Evolutionary conservation across 1,139 yeast genomes (phyloP), one percentile per base, ranked within the genome.

Genomic region (Komagataea norvegica): DNA sequence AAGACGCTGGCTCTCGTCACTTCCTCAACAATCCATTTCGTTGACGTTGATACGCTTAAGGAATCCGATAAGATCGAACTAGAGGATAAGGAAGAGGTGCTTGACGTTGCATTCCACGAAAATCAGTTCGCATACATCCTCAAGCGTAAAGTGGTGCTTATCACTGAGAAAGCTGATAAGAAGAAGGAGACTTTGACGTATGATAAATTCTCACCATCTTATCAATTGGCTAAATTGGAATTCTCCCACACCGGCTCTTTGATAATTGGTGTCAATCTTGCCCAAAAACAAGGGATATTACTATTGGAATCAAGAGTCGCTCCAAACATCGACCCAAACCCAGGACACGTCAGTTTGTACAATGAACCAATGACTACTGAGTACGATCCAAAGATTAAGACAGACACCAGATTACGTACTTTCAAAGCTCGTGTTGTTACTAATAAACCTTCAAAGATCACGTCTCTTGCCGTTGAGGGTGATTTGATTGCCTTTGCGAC

Each of bases 401-500:
- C 38, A 9, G 37, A 29, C 13, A 26, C 36, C 5, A 32, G 40
- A 13, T 31, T 47, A 9, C 42, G 42, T 28, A 41, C 45, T 2
- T 24, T 27, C 8, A 40, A 33, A 30, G 42, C 42, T 5, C 36
- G 36, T 23, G 42, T 40, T 11, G 10, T 40, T 3, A 23, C 28
- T 5, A 22, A 25, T 6, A 40, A 36, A 11, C 37, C 37, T 9
- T 29, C 28, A 45, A 81, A 83, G 32, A 68, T 84, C 20, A 85
- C 93, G 0, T 80, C 93, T 1, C 61, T 87, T 56, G 62, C 63
- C 8, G 56, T 60, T 27, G 68, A 68, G 33, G 69, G 76, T 32
- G 69, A 76, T 32, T 62, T 82, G 33, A 66, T 80, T 19, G 93
- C 85, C 0, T 56, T 86, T 18, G 86, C 93, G 0, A 85, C 91